These are phyloP conservation scores for Corymbia citriodora DNA, from an alignment of 441 rosid genomes.

Conservation along the genomic window DNA sequence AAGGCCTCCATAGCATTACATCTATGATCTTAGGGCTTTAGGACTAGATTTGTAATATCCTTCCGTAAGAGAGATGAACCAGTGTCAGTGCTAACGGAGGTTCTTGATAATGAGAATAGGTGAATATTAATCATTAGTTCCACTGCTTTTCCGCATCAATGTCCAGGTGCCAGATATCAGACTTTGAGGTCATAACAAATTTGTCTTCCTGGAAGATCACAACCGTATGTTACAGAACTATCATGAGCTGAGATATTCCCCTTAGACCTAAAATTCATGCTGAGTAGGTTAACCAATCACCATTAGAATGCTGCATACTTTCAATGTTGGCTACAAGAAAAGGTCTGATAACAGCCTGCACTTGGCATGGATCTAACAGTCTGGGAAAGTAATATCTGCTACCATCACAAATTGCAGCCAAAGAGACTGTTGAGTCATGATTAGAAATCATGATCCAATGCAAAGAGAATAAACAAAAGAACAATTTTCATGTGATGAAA, in stretches of 20 bases:
- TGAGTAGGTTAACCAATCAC: neutral
- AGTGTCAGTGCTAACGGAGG: neutral
- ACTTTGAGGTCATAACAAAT: neutral
- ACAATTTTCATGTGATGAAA: neutral
- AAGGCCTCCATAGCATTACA: neutral
- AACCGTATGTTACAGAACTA: neutral
- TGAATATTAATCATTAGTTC: neutral
- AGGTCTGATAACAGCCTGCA: neutral
- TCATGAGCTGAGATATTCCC: neutral
- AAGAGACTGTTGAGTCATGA: neutral
- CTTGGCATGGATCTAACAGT: neutral
- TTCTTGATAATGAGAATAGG: neutral
- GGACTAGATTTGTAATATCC: neutral
- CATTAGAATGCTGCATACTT: neutral
- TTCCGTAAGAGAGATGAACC: neutral
- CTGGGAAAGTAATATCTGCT: neutral
- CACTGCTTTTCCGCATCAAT: neutral
- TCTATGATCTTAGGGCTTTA: neutral
- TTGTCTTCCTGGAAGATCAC: neutral
- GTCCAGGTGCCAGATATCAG: neutral
- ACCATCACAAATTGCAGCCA: neutral
- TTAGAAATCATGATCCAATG: neutral
- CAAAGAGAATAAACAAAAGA: neutral
- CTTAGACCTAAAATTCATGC: neutral
- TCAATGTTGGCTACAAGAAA: neutral